These are phyloP conservation scores for Aspergillus carlsbadensis DNA, from an alignment of 495 filamentous ascomycete genomes.

Conservation along the genomic window DNA sequence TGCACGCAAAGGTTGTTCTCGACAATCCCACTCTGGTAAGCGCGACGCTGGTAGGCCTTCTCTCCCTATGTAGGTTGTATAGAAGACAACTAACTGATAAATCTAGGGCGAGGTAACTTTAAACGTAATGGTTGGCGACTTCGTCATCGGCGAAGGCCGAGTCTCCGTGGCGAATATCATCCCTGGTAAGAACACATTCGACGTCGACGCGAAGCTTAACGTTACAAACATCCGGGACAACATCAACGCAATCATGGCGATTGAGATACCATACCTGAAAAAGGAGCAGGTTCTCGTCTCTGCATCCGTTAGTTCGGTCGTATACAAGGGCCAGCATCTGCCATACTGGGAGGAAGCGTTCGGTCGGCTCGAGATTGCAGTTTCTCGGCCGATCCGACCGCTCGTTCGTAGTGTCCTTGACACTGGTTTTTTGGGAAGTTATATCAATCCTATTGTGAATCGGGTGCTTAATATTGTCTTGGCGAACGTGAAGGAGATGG, in stretches of 20 bases:
- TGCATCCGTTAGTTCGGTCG: background rate
- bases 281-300: conserved; percentile 1
- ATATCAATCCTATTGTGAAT: too few species aligned
- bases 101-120: background rate
- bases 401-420: too few species aligned
- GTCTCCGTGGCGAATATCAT: background rate
- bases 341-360: conserved; percentile 10
- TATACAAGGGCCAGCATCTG: conserved; percentile 2
- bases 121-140: background rate
- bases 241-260: background rate
- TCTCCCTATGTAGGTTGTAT: too few species aligned
- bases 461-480: too few species aligned
- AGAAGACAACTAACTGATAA: too few species aligned
- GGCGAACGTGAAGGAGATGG: too few species aligned
- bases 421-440: too few species aligned
- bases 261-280: conserved; percentile 1
- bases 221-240: background rate
- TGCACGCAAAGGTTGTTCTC: too few species aligned
- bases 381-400: too few species aligned
- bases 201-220: background rate
- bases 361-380: background rate
- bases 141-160: background rate
- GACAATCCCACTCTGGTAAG: background rate
- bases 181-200: conserved; percentile 4
- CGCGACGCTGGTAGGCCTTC: background rate